Conservation (phyloP, 2,329 filamentous ascomycete species). For the Stenocarpella maydis region DNA sequence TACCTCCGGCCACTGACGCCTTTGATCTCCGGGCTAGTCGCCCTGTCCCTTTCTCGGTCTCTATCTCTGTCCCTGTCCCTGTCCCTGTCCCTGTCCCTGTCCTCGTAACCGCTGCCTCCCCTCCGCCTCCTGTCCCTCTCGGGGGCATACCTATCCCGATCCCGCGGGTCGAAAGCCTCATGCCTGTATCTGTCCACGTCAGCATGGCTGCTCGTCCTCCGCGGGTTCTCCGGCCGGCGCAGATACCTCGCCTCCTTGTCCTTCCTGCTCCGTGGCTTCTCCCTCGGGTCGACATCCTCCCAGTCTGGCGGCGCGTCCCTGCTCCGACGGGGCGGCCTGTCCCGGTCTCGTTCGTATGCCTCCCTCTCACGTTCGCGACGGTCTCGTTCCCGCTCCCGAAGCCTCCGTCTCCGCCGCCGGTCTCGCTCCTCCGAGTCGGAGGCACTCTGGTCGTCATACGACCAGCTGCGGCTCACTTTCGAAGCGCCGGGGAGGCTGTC, state of each 20-base stretch:
- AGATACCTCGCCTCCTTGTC: constrained; percentile 45
- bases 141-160: constrained; percentile 42
- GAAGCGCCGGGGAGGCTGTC: constrained; percentile 52
- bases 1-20: constrained; percentile 50
- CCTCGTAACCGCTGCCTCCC: constrained; percentile 36
- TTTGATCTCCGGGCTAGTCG: constrained; percentile 46
- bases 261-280: constrained; percentile 45
- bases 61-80: constrained; percentile 33
- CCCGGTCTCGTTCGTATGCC: constrained; percentile 33
- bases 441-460: constrained; percentile 50
- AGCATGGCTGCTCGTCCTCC: constrained; percentile 59
- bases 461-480: constrained; percentile 50
- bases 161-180: constrained; percentile 46
- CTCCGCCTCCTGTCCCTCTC: constrained; percentile 42
- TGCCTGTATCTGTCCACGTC: constrained; percentile 57
- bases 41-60: constrained; percentile 37
- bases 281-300: constrained; percentile 44
- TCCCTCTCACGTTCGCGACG: constrained; percentile 42
- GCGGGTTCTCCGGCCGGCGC: constrained; percentile 50
- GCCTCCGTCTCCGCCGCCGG: constrained; percentile 30
- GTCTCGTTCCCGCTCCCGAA: constrained; percentile 41
- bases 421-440: constrained; percentile 37
- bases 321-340: constrained; percentile 40
- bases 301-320: constrained; percentile 42
- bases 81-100: constrained; percentile 41